Percentiles rank a stretch among this genome's conserved stretches.
These are phyloP conservation scores for Peronosclerospora sorghi DNA, from an alignment of 352 stramenopile species.

Conservation along the genomic window DNA sequence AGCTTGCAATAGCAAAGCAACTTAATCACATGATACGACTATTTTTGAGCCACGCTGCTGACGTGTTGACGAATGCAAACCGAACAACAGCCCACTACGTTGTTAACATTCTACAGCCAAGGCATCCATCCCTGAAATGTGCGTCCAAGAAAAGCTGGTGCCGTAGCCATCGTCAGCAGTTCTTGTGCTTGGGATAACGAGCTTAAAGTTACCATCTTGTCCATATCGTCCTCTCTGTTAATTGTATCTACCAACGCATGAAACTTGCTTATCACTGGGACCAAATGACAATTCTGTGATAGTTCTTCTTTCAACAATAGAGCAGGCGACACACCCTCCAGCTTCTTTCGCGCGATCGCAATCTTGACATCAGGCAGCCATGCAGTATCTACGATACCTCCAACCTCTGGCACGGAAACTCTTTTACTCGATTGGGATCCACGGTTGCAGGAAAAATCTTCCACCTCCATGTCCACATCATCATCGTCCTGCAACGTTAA, in stretches of 20 bases:
- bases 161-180: conserved; percentile 70
- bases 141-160: conserved; percentile 66
- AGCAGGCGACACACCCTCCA: conserved; percentile 63
- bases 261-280: conserved; percentile 40
- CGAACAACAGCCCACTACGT: too few relatives aligned
- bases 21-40: too few relatives aligned
- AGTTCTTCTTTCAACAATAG: conserved; percentile 65
- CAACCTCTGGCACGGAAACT: conserved; percentile 1
- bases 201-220: conserved; percentile 25
- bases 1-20: too few relatives aligned
- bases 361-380: conserved; percentile 77
- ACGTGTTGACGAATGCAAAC: too few relatives aligned
- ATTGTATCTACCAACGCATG: conserved; percentile 40
- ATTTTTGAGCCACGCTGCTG: too few relatives aligned
- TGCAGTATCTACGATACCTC: conserved; percentile 16
- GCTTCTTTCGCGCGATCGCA: conserved; percentile 54
- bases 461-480: conserved; percentile 26
- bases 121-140: conserved; percentile 80
- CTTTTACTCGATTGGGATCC: conserved; percentile 10
- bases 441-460: neutral
- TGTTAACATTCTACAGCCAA: conserved; percentile 47
- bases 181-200: conserved; percentile 71
- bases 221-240: neutral
- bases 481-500: conserved; percentile 17
- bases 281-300: conserved; percentile 55